Base-by-base conservation (phyloP, 2,329 filamentous ascomycete genomes). In the Chrysosporium keratinophilum region DNA sequence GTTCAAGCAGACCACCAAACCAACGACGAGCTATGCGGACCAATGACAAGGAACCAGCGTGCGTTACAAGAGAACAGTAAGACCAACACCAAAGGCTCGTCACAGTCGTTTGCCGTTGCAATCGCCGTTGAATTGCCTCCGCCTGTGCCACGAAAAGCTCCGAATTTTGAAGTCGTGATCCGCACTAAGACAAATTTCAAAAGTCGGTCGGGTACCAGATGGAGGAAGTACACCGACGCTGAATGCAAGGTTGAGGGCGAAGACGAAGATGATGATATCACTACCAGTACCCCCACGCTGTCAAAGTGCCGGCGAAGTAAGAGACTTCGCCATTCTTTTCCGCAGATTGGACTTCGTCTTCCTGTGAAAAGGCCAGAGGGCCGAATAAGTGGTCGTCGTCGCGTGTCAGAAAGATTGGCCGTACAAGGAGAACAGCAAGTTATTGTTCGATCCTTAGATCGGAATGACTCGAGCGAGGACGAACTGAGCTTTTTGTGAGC, bases 401-500 rank as follows among this genome's bases (percentile, higher is more conserved):
- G 51, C 7, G 34, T 20, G 35, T 49, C 43, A 42, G 44, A 23
- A 15, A 47, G 44, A 41, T 11, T 47, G 15, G 35, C 44, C 1
- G 15, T 7, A 3, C 35, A 28, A n/a, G 14, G 17, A 20, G 20
- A 28, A 12, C 35, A 44, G 9, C n/a, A 14, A 28, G 34, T 20
- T 3, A 44, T 50, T n/a, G 48, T 56, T n/a, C 47, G 43, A 14
- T 43, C 47, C 14, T 50, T 44, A 1, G 34, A 54, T 17, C 12
- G 23, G 20, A 20, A 44, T 12, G 28, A 33, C 23, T 54, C 50
- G 11, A 56, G 54, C 48, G 56, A 58, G 5, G 56, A 58, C 31
- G 56, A 58, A 47, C 37, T 58, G 42, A 58, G 56, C 45, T 54
- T 58, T 52, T 34, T 53, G 9, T 56, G 35, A 52, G 41, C 14